Evolutionary conservation across 2,329 filamentous ascomycete genomes (phyloP).

Genomic region (Colletotrichum scovillei): DNA sequence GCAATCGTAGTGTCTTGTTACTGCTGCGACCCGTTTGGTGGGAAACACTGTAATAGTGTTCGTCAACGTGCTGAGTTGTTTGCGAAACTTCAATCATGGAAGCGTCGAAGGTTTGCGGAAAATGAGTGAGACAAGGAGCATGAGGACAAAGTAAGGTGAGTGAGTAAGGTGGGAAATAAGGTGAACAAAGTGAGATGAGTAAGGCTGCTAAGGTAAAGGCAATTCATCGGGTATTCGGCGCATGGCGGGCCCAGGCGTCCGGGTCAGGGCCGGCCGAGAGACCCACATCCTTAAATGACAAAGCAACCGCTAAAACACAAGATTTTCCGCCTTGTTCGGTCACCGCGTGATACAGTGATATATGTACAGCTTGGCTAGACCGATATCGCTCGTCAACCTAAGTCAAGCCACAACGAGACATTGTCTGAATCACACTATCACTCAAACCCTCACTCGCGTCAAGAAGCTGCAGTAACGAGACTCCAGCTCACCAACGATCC

Average conservation of each 20-base stretch:
- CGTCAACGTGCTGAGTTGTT: background rate
- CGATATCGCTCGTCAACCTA: constrained; percentile 15
- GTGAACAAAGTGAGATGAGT: background rate
- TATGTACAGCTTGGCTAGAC: constrained; percentile 13
- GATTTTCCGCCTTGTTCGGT: constrained; percentile 15
- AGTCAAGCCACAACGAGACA: background rate
- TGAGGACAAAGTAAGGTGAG: background rate
- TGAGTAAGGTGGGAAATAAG: background rate
- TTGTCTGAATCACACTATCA: background rate
- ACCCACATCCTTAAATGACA: constrained; percentile 28
- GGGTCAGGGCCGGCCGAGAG: constrained; percentile 16
- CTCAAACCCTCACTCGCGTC: background rate
- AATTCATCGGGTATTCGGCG: constrained; percentile 30
- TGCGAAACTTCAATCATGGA: background rate
- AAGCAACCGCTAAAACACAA: constrained; percentile 24
- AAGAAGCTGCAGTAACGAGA: too few relatives aligned
- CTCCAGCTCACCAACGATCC: background rate
- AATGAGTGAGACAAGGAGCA: background rate
- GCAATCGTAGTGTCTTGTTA: background rate
- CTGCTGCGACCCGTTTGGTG: background rate
- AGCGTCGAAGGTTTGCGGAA: background rate
- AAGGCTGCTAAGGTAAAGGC: background rate
- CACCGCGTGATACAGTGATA: background rate
- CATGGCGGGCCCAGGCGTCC: constrained; percentile 11
- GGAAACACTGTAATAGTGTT: background rate